Evolutionary conservation across 2,329 filamentous ascomycete species (phyloP), one percentile per base, ranked within the genome.

Genomic region (Aspergillus versicolor): DNA sequence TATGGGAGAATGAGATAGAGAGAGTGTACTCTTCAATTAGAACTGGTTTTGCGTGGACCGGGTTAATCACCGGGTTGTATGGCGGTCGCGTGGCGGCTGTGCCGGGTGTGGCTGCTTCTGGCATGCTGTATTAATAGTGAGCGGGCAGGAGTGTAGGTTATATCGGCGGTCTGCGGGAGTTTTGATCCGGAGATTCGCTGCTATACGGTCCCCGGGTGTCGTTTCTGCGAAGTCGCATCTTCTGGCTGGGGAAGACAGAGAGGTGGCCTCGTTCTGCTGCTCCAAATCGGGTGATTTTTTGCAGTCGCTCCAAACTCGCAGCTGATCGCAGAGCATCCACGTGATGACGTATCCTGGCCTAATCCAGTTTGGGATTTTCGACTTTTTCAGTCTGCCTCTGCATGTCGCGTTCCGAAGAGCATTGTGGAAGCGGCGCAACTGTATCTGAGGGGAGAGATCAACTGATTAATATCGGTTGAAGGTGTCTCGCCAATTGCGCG

Each of bases 21-120:
- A 56, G 5, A 41, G 66, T 75, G 65, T 73, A 81, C 79, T 79
- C 74, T 59, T 80, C 75, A 27, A 81, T 75, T 30, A 78, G 67
- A 12, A 84, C 78, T 3, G 83, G 82, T 59, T 76, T 78, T 17
- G 73, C 64, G 44, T 76, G 68, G 46, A 79, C 73, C n/a, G 77
- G 76, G 60, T 81, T 80, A 62, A 83, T 80, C 52, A 84, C 70
- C 1, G 82, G 82, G 45, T 79, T 79, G 63, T 81, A 85, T 37
- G 60, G 63, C 24, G 65, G 62, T 38, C 64, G 68, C 21, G 53
- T 42, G 43, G 54, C 45, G 41, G 60, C 42, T 4, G 67, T 63
- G 59, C 54, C 15, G 38, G 27, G 44, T 13, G 59, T 56, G 13
- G 57, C 48, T 8, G 32, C 51, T 22, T 58, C 49, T 21, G 63